Evolutionary conservation across 2,329 filamentous ascomycete species (phyloP), one percentile per base, ranked within the genome.

Genomic region (Dothideomycetidae sp.): DNA sequence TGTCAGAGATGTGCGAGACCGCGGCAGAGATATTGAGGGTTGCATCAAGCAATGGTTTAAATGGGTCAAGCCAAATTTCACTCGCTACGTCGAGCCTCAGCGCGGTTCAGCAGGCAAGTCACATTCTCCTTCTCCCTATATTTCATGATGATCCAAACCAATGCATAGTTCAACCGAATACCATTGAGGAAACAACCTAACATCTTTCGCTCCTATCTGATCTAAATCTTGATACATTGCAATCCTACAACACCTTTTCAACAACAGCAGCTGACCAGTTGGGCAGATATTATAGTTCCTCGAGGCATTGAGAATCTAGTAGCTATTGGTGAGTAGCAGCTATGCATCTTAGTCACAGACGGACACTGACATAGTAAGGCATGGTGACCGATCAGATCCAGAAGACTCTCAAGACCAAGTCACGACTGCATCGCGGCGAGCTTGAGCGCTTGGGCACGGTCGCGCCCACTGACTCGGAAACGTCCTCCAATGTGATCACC

Each of bases 41-140:
- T 88, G 86, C 52, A 86, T 98, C 57, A 96, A 96, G 59, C 90
- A 98, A 57, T 98, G 90, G 90, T 94, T 96, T 56, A 66, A 64
- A 9, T 98, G 81, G 54, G 90, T 98, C 30, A 98, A 98, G 60
- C 90, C 90, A 3, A 96, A 96, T 53, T 96, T 92, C 51, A 81
- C 88, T 57, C 83, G 80, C 68, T 96, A 74, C 53, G 90, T 98
- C 40, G 80, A 93, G 45, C 90, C 90, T 21, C 90, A 98, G 57
- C 71, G 85, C 39, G 80, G 85, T 48, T 77, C 88, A 33, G 85
- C 85, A 49, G 77, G 77, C 80, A 60, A 50, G 64, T 55, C 18
- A 14, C n/a, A 5, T 1, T 5, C 17, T 18, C 38, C 37, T 31
- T 37, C 33, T 33, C 34, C n/a, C 29, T 33, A 5, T 34, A n/a